Evolutionary conservation across 1,139 yeast species (phyloP).

Genomic region (Zygosaccharomyces sapae): DNA sequence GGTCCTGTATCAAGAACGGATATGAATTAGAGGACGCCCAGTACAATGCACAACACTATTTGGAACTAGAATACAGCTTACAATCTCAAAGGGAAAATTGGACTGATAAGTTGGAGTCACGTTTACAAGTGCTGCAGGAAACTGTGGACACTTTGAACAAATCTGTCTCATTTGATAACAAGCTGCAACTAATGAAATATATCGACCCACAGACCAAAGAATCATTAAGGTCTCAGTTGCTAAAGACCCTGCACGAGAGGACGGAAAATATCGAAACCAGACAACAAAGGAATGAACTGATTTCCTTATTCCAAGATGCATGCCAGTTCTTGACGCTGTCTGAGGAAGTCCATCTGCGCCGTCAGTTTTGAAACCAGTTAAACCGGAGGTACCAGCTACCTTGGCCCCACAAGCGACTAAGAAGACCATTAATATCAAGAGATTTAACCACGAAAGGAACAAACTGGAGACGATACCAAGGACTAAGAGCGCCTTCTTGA

Average conservation of each 20-base stretch:
- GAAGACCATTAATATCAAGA: slow-evolving; percentile 40
- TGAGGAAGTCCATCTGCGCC: slow-evolving; percentile 41
- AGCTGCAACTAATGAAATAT: slow-evolving; percentile 38
- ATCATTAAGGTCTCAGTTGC: slow-evolving; percentile 34
- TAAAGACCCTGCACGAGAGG: slow-evolving; percentile 29
- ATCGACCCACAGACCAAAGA: slow-evolving; percentile 39
- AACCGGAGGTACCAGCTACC: slow-evolving; percentile 35
- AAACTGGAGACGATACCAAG: slow-evolving; percentile 43
- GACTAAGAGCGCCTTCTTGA: slow-evolving; percentile 37
- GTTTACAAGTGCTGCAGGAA: slow-evolving; percentile 34
- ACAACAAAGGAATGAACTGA: slow-evolving; percentile 36
- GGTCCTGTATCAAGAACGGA: slow-evolving; percentile 48
- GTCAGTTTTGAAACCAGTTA: slow-evolving; percentile 41
- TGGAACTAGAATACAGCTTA: slow-evolving; percentile 48
- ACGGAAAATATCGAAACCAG: slow-evolving; percentile 25
- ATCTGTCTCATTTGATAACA: slow-evolving; percentile 40
- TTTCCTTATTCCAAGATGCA: slow-evolving; percentile 36
- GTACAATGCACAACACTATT: slow-evolving; percentile 51
- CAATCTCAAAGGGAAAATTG: slow-evolving; percentile 42
- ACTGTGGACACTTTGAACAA: slow-evolving; percentile 24
- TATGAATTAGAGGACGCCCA: slow-evolving; percentile 53
- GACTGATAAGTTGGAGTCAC: slow-evolving; percentile 26
- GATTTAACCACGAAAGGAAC: slow-evolving; percentile 48
- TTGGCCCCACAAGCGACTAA: slow-evolving; percentile 36
- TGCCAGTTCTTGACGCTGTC: slow-evolving; percentile 40